Evolutionary conservation across 805 yeast species (phyloP).

Genomic region (Candida khao-thaluensis): DNA sequence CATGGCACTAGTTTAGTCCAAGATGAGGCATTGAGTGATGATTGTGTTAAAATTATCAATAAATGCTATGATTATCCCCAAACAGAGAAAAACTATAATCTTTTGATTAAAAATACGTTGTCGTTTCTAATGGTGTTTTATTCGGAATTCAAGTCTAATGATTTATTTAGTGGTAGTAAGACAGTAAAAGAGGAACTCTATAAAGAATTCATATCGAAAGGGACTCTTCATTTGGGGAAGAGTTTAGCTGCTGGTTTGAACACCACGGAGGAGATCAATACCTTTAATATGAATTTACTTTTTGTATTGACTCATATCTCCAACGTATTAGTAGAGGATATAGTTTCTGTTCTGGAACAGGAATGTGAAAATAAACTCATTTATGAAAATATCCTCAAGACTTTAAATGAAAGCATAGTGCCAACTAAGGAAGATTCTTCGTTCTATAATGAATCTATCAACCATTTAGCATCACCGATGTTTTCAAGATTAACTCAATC

Average conservation of each 20-base stretch:
- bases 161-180: slow-evolving; percentile 8
- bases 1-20: slow-evolving; percentile 12
- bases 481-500: slow-evolving; percentile 8
- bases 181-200: not conserved
- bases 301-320: slow-evolving; percentile 12
- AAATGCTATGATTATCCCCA: not conserved
- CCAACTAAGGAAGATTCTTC: slow-evolving; percentile 10
- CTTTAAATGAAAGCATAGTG: slow-evolving; percentile 4
- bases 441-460: slow-evolving; percentile 16
- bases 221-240: not conserved
- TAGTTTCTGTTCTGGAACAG: too few species aligned
- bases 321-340: slow-evolving; percentile 7
- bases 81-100: not conserved
- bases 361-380: not conserved
- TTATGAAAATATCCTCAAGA: not conserved
- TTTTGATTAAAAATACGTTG: slow-evolving; percentile 13
- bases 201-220: slow-evolving; percentile 8
- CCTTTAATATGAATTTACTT: slow-evolving; percentile 9
- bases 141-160: slow-evolving; percentile 6
- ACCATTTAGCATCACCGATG: slow-evolving; percentile 10
- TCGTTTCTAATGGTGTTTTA: slow-evolving; percentile 15
- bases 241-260: not conserved
- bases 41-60: slow-evolving; percentile 13
- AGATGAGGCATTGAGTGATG: slow-evolving; percentile 16
- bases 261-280: slow-evolving; percentile 1